Evolutionary conservation across 805 yeast genomes (phyloP).

Genomic region (Spathaspora girioi): DNA sequence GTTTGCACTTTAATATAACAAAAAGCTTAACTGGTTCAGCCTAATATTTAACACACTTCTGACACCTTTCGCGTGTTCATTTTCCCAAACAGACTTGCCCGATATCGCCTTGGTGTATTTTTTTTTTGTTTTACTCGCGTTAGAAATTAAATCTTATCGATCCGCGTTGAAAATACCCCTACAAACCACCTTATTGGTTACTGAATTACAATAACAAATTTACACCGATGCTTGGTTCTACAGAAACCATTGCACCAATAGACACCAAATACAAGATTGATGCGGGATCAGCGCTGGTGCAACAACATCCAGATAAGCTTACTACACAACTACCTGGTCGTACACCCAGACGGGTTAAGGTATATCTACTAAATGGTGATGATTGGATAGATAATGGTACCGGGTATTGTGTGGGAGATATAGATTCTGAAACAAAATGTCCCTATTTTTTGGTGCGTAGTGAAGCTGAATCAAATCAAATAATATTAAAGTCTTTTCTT

Average conservation of each 20-base stretch:
- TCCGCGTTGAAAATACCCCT: background rate
- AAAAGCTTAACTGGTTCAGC: too few species aligned
- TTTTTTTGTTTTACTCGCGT: background rate
- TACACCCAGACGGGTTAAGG: conserved; percentile 77
- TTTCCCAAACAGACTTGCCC: background rate
- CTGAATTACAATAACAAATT: too few species aligned
- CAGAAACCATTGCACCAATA: background rate
- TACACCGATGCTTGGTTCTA: background rate
- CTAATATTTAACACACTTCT: too few species aligned
- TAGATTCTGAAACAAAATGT: conserved; percentile 28
- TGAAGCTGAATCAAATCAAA: conserved; percentile 58
- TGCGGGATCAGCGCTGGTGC: background rate
- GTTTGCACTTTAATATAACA: too few species aligned
- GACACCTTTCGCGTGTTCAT: background rate
- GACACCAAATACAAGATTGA: background rate
- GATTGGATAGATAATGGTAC: conserved; percentile 93
- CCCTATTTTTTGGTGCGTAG: conserved; percentile 72
- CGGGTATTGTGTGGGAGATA: conserved; percentile 79
- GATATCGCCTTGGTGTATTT: background rate
- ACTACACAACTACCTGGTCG: conserved; percentile 1
- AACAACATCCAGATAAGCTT: background rate
- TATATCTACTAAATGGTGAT: conserved; percentile 76
- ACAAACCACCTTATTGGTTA: too few species aligned
- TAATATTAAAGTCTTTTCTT: conserved; percentile 61
- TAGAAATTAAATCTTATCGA: background rate